A percentile compares a stretch with the other conserved stretches of the same genome.
These are phyloP conservation scores for Monosporascus sp. DNA, from an alignment of 2,329 filamentous ascomycete species.

Conservation along the genomic window DNA sequence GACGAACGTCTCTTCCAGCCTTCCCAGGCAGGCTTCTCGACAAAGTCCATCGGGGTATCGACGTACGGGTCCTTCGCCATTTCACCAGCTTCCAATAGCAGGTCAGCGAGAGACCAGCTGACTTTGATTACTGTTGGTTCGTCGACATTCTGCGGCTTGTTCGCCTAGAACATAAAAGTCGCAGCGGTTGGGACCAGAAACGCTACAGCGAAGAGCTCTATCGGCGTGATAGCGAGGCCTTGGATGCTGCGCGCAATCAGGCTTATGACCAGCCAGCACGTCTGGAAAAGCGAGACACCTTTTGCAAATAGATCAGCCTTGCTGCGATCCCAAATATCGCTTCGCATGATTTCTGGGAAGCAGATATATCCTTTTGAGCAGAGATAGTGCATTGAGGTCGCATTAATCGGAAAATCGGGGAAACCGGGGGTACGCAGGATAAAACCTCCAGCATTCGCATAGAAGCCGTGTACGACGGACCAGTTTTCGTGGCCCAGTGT, in stretches of 20 bases:
- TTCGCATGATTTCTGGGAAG: neutral
- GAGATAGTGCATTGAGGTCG: too few relatives aligned
- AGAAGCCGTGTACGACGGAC: conserved; percentile 4
- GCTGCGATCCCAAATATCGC: too few relatives aligned
- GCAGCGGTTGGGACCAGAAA: conserved; percentile 7
- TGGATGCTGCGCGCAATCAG: too few relatives aligned
- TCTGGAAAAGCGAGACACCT: too few relatives aligned
- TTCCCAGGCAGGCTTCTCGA: conserved; percentile 2
- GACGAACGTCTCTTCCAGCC: neutral
- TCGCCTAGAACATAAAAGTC: conserved; percentile 10
- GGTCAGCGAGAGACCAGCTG: neutral
- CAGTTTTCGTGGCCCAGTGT: neutral
- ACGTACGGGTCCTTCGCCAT: neutral
- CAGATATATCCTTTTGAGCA: too few relatives aligned
- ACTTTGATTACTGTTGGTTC: neutral
- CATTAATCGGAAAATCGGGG: too few relatives aligned
- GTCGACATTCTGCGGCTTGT: conserved; percentile 9
- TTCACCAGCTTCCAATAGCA: neutral
- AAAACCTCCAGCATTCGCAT: conserved; percentile 6
- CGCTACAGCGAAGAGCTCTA: conserved; percentile 11
- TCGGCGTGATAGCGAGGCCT: conserved; percentile 3
- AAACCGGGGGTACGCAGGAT: too few relatives aligned
- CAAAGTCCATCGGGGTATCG: conserved; percentile 3
- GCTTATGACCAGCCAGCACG: too few relatives aligned
- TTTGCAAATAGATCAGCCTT: too few relatives aligned